Conservation (phyloP, 2,329 filamentous ascomycete genomes). For the Purpureocillium lavendulum region DNA sequence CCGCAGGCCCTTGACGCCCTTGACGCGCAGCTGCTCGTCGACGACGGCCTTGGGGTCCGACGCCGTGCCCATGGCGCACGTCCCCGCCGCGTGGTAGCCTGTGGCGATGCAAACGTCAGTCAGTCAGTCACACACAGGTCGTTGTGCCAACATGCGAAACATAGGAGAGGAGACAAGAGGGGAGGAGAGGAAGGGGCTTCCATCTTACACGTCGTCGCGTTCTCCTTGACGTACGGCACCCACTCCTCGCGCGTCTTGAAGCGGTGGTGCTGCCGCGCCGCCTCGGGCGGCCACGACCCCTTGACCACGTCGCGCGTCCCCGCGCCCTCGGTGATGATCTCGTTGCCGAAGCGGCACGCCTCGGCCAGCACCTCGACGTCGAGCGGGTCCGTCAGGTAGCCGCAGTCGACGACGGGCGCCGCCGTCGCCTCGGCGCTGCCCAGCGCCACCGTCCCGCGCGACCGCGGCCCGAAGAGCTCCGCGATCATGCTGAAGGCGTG, state of each 20-base stretch:
- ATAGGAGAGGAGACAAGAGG: no score
- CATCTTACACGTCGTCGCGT: conserved; percentile 52
- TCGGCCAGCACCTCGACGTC: conserved; percentile 52
- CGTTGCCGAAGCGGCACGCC: conserved; percentile 49
- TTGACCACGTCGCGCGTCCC: conserved; percentile 52
- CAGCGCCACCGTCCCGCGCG: conserved; percentile 45
- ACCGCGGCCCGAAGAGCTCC: conserved; percentile 49
- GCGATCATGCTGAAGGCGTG: conserved; percentile 50
- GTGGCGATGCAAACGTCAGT: no score
- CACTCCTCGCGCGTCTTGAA: conserved; percentile 48
- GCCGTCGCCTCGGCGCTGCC: conserved; percentile 36
- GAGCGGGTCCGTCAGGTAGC: conserved; percentile 47
- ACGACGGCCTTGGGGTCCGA: conserved; percentile 26
- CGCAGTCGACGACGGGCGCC: conserved; percentile 49
- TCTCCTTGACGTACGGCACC: conserved; percentile 45
- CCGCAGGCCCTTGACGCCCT: conserved; percentile 38
- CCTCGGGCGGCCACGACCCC: conserved; percentile 47
- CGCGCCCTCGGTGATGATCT: conserved; percentile 48
- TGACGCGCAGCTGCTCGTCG: conserved; percentile 38
- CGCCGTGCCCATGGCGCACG: conserved; percentile 45
- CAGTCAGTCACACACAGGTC: no score
- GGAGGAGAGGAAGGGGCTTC: neutral
- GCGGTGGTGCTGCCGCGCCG: conserved; percentile 34
- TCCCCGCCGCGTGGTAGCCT: conserved; percentile 50
- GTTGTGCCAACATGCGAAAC: no score